Percentiles rank a stretch among this genome's conserved stretches.
phyloP scores from a whole-genome alignment of 345 rosid genomes.

The Gossypium herbaceum region DNA sequence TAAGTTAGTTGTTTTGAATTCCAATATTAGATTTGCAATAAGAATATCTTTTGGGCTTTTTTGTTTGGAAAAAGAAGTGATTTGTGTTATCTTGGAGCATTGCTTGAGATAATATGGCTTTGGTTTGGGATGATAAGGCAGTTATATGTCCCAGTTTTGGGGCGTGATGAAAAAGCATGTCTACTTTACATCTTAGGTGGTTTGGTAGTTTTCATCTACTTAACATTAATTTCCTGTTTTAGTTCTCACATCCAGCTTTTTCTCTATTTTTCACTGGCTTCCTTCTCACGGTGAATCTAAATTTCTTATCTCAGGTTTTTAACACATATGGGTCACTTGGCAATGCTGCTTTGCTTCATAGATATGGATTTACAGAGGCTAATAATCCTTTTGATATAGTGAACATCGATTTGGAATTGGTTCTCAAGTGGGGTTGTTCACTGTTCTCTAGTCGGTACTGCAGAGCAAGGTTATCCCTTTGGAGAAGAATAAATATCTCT shows the following conservation, averaged over 20 bases:
- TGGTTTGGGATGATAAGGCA: not conserved
- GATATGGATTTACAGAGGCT: slow-evolving; percentile 85
- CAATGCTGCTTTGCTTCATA: slow-evolving; percentile 88
- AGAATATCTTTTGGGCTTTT: too few species aligned
- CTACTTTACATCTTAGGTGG: not conserved
- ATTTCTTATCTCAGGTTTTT: slow-evolving; percentile 44
- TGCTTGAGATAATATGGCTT: not conserved
- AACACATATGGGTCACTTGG: slow-evolving; percentile 81
- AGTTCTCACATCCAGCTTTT: slow-evolving; percentile 8
- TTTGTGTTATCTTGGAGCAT: too few species aligned
- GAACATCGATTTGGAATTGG: slow-evolving; percentile 80
- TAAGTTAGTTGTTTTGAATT: too few species aligned
- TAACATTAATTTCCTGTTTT: not conserved
- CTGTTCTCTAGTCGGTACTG: slow-evolving; percentile 52
- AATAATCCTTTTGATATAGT: slow-evolving; percentile 68
- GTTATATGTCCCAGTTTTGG: not conserved
- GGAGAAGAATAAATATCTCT: slow-evolving; percentile 59
- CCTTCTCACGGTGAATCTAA: not conserved
- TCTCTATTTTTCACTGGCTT: not conserved
- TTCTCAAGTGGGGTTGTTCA: slow-evolving; percentile 59
- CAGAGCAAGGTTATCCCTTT: slow-evolving; percentile 63
- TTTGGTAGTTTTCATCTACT: not conserved
- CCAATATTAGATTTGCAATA: too few species aligned
- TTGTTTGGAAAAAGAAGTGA: too few species aligned
- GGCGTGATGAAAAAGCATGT: not conserved